These are phyloP conservation scores for Penicillium salamii DNA, from an alignment of 495 filamentous ascomycete genomes.

Conservation along the genomic window DNA sequence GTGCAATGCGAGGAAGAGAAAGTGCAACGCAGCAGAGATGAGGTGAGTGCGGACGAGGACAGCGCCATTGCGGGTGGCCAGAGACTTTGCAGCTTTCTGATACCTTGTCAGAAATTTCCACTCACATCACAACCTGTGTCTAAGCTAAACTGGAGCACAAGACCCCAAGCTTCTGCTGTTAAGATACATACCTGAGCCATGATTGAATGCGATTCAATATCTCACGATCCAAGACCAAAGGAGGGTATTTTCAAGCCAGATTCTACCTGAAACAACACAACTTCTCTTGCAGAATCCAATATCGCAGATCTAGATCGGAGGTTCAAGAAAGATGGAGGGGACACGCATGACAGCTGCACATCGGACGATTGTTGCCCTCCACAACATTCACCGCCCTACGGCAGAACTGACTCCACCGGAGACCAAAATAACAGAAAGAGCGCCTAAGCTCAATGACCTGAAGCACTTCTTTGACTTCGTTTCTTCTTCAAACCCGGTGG, in stretches of 20 bases:
- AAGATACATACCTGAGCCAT: constrained; percentile 38
- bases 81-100: constrained; percentile 92
- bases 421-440: constrained; percentile 26
- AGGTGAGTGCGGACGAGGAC: constrained; percentile 77
- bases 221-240: no score
- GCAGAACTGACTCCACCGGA: constrained; percentile 19
- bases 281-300: background rate
- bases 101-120: constrained; percentile 5
- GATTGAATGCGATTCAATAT: constrained; percentile 5
- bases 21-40: constrained; percentile 66
- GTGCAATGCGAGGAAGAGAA: constrained; percentile 68
- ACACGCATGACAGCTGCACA: constrained; percentile 7
- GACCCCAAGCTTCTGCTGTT: background rate
- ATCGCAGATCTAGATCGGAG: background rate
- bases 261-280: background rate
- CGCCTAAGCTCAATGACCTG: background rate
- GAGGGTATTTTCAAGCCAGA: no score
- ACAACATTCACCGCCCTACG: constrained; percentile 26
- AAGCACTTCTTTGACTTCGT: constrained; percentile 1
- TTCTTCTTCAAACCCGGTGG: background rate
- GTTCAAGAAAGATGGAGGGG: background rate
- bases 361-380: constrained; percentile 26
- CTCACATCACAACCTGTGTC: no score
- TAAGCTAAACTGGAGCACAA: background rate
- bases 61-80: constrained; percentile 74